Percentiles rank a stretch among this genome's conserved stretches.
phyloP scores from a whole-genome alignment of 2,329 filamentous ascomycete species.

The Pestalotiopsis sp. region DNA sequence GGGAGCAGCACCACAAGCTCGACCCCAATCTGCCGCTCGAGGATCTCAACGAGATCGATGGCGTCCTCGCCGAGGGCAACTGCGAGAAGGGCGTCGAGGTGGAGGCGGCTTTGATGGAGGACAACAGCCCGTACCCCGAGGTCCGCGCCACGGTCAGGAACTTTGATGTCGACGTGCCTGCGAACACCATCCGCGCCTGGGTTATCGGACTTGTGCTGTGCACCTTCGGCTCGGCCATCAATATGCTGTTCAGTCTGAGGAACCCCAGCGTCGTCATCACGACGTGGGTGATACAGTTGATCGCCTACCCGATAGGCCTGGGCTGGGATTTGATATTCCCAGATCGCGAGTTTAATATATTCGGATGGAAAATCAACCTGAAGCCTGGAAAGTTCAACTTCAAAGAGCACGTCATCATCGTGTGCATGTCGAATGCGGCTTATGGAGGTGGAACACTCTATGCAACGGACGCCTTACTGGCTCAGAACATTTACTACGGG shows the following conservation, averaged over 20 bases:
- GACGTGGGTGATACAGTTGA: constrained; percentile 57
- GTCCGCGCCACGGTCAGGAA: constrained; percentile 41
- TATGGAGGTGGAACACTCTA: constrained; percentile 62
- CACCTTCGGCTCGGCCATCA: constrained; percentile 59
- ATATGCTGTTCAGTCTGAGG: constrained; percentile 54
- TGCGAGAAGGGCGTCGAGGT: constrained; percentile 46
- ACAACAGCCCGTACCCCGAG: constrained; percentile 61
- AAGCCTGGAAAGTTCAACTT: constrained; percentile 42
- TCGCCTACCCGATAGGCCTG: constrained; percentile 50
- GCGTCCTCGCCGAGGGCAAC: constrained; percentile 46
- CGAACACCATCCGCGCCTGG: constrained; percentile 64
- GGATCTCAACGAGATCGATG: constrained; percentile 53
- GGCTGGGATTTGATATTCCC: constrained; percentile 38
- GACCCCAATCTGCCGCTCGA: constrained; percentile 60
- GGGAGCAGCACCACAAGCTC: constrained; percentile 55
- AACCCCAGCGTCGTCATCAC: constrained; percentile 54
- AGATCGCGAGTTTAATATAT: constrained; percentile 31
- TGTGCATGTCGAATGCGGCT: constrained; percentile 66
- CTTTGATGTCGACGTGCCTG: constrained; percentile 53
- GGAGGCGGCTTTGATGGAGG: constrained; percentile 48
- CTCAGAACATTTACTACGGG: constrained; percentile 59
- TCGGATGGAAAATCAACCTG: constrained; percentile 39
- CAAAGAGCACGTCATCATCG: constrained; percentile 44
- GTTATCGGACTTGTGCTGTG: constrained; percentile 58
- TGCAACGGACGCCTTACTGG: constrained; percentile 53